Base-by-base conservation (phyloP, 805 yeast genomes). In the Lipomyces orientalis region DNA sequence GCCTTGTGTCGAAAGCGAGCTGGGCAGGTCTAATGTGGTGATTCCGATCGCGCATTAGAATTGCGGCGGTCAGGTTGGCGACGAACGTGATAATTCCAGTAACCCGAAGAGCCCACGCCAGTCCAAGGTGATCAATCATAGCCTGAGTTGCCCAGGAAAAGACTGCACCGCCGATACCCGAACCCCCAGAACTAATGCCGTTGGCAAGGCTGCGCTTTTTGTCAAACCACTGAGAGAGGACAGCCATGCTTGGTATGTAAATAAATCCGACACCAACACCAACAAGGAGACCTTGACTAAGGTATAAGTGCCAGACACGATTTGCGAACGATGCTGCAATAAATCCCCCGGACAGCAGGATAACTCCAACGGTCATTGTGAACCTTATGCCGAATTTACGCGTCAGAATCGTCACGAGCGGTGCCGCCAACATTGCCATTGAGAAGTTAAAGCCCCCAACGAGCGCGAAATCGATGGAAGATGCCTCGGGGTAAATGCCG, bases 91-190 rank as follows among this genome's bases (percentile, higher is more conserved):
- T 75, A 68, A 86, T 81, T 0, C 84, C 85, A 58, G 85, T 76
- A 19, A 81, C 79, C 60, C 89, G 79, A 57, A 83, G 78, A 2
- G 86, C 82, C 88, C 88, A 86, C 10, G 78, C 79, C 70, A 84
- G 85, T 0, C 89, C 89, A 22, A 85, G 79, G n/a, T 75, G 73
- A 8, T 43, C 5, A 74, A 69, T 61, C 82, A 80, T 59, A 84
- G 74, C 33, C 75, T 75, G 59, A 82, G 80, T 29, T 84, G 79
- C 78, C 83, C 79, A 56, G 83, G 87, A 85, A 73, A 82, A 84
- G n/a, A 82, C 64, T 61, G 83, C 76, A 10, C 87, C 86, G 1
- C 88, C 88, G 9, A 84, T 71, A 4, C 86, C 81, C 0, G 87
- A 85, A 12, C 88, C 88, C 7, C 82, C 73, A 0, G 86, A 83